Evolutionary conservation across 176 grass and related monocot genomes (phyloP), one percentile per base, ranked within the genome.

Genomic region (Triticum turgidum): DNA sequence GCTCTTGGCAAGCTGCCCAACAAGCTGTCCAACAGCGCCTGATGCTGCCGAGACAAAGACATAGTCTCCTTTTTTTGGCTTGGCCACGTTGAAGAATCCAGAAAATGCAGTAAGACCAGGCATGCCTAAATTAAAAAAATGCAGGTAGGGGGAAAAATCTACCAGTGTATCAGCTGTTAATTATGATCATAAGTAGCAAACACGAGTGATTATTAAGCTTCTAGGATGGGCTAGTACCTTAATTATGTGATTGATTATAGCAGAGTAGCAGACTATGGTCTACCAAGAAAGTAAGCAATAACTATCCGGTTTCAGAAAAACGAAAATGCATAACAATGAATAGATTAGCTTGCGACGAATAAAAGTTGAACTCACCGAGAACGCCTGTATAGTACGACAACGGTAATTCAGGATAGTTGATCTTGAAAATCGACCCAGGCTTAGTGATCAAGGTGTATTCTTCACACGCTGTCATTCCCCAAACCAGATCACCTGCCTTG

Each of bases 381-480:
- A 91, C 22, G 77, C 94, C 87, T 24, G 85, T 79, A 75, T 93
- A 93, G 84, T 91, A 90, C 0, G 94, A 93, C n/a, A 93, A 82
- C 37, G 91, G 87, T 1, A 96, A 6, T 42, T 96, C 91, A 21
- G 82, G 54, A 21, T 59, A 18, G 6, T 59, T 59, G 54, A 59
- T 59, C 54, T 59, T 59, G 54, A 59, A 58, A 76, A 27, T 93
- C 2, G 77, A 85, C 27, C 59, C 82, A 1, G 83, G 80, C 4
- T 86, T 92, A 7, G n/a, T 37, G 59, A 97, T 65, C 41, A 87
- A 61, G 29, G 85, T 92, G 66, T 97, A 97, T 12, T 97, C 89
- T 65, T 97, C 92, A 89, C 89, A 94, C 22, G 91, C 85, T 7
- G 87, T 97, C 0, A 92, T 47, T 59, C 54, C 54, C 54, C 54